Conservation (phyloP, 2,329 filamentous ascomycete species). For the Pestalotiopsis sp. region DNA sequence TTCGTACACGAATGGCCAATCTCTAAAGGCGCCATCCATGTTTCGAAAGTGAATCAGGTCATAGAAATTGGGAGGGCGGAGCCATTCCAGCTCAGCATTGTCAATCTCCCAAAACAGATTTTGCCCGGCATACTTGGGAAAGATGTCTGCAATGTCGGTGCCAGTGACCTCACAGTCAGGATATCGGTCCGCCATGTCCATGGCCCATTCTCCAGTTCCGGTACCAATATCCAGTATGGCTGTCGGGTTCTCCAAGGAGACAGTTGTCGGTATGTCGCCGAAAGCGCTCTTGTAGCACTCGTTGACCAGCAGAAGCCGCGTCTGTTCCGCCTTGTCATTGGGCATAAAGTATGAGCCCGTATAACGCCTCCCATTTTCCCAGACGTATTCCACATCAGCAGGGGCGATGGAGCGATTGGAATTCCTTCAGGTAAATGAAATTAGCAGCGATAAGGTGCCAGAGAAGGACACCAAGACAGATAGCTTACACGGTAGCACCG, state of each 20-base stretch:
- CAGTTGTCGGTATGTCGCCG: constrained; percentile 47
- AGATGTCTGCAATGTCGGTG: constrained; percentile 62
- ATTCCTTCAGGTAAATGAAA: constrained; percentile 20
- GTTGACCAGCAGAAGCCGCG: constrained; percentile 63
- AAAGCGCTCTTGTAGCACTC: constrained; percentile 62
- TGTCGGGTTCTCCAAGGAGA: constrained; percentile 42
- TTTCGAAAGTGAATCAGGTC: constrained; percentile 61
- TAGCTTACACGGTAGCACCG: constrained; percentile 42
- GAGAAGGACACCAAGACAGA: not conserved
- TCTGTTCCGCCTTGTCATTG: constrained; percentile 68
- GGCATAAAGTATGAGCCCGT: constrained; percentile 68
- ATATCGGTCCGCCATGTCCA: constrained; percentile 56
- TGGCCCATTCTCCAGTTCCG: constrained; percentile 57
- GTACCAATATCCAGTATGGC: constrained; percentile 62
- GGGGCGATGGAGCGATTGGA: constrained; percentile 53
- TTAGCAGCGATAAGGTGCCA: not conserved
- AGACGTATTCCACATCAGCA: constrained; percentile 56
- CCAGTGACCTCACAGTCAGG: constrained; percentile 60
- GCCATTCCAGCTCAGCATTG: constrained; percentile 62
- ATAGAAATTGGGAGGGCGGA: constrained; percentile 52
- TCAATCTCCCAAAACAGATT: constrained; percentile 65
- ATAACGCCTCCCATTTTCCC: constrained; percentile 66
- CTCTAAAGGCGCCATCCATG: constrained; percentile 58
- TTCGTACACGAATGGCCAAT: constrained; percentile 59
- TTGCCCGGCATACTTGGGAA: constrained; percentile 57